Evolutionary conservation across 106 monocot species (phyloP), one percentile per base, ranked within the genome.

Genomic region (Gastrodia elata): DNA sequence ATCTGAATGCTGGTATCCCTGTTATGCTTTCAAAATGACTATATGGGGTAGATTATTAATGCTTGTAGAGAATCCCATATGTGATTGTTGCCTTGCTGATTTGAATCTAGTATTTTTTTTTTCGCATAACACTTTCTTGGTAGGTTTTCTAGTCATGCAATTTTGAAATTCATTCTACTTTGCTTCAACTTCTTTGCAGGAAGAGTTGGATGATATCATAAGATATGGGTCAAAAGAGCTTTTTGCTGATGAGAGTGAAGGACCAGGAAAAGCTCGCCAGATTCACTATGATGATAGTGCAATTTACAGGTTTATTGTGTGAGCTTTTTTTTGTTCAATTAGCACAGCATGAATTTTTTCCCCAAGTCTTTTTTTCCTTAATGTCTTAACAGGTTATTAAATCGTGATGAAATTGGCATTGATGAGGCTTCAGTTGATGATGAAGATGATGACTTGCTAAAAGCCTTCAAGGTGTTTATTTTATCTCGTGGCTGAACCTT

Each of bases 281-380:
- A 98, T 98, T 81, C 98, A 98, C 71, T 98, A 98, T 77, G 98
- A 98, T 82, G 93, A 88, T 83, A 79, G 83, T 65, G 93, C 98
- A 61, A 93, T 98, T 80, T 91, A 98, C 56, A 91, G 93, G 98
- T 93, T 71, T 2, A 33, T 16, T 38, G 10, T 16, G 5, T 35
- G 3, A 38, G 0, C 18, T 32, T 70, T 43, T 70, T 38, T 46
- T 25, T 75, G 3, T 16, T 76, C 48, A 39, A 37, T 28, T 48
- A 30, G 26, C 16, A 11, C 20, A 33, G 7, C 18, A 48, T 49
- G 18, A 61, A 1, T 70, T n/a, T 64, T 58, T 20, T 41, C 41
- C 41, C 18, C 7, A 65, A 48, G 34, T 71, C 24, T 40, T 10
- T 61, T 61, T 68, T 10, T 16, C 8, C 34, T 40, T 34, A 34